Evolutionary conservation across 2,329 filamentous ascomycete species (phyloP), one percentile per base, ranked within the genome.

Genomic region (Fusarium transvaalense): DNA sequence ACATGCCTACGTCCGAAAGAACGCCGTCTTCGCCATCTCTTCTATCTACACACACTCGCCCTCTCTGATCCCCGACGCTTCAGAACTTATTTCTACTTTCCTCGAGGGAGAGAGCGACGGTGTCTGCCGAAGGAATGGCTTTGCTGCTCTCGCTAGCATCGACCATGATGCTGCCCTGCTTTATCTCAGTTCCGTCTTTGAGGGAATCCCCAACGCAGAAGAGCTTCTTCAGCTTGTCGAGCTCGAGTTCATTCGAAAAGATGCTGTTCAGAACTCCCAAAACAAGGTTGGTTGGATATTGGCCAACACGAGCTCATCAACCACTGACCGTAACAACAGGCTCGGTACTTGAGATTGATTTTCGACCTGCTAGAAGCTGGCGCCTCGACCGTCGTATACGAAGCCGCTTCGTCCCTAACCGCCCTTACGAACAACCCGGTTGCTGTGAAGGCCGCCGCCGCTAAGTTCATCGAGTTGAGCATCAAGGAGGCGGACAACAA

Each of bases 401-500:
- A 99, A 82, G 96, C 96, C 62, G 96, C 96, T 7, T 97, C 95
- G 2, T 97, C 95, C 14, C 86, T 99, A 58, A 98, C 95, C 9
- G 91, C 94, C 2, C 87, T 99, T 54, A 99, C 96, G 21, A 97
- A 89, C 80, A 99, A 99, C 81, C 95, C 96, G 1, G 96, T 99
- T 14, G 96, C 96, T 19, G 95, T 99, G 62, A 99, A 98, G 82
- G 96, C 96, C 27, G 96, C 96, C 12, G 96, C 96, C 15, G 88
- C 89, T 73, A 99, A 99, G 78, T 96, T 99, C 78, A 97, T 98
- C 69, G 96, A 99, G 80, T 85, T 99, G 10, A 94, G 92, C 78
- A 97, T 99, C 78, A 97, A 97, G 82, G 96, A 98, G 81, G 91
- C 96, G 1, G 96, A 99, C 79, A 99, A 99, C 84, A 99, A 99